Percentiles rank a stretch among this genome's conserved stretches.
phyloP scores from a whole-genome alignment of 1,139 yeast species.

The Yamadazyma diddensiae region DNA sequence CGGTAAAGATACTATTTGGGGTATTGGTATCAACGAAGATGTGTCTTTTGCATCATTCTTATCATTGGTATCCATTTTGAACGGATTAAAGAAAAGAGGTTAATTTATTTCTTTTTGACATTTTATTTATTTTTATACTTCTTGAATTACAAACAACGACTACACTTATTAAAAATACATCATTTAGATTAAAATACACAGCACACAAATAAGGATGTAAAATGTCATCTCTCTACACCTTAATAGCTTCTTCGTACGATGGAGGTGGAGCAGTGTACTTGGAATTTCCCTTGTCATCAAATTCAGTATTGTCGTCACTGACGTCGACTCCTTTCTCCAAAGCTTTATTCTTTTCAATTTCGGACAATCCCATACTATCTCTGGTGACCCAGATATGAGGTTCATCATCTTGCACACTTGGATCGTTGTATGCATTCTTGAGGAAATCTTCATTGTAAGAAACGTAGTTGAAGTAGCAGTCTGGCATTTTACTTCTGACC shows the following conservation, averaged over 20 bases:
- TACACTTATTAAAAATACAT: slow-evolving; percentile 5
- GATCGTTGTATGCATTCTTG: slow-evolving; percentile 61
- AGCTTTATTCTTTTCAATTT: slow-evolving; percentile 58
- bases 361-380: slow-evolving; percentile 69
- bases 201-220: not conserved
- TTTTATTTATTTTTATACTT: not conserved
- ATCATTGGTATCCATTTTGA: slow-evolving; percentile 74
- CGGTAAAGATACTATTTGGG: slow-evolving; percentile 35
- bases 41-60: slow-evolving; percentile 55
- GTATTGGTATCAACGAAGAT: slow-evolving; percentile 46
- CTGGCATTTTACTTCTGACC: slow-evolving; percentile 39
- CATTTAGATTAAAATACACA: slow-evolving; percentile 1
- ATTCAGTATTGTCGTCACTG: slow-evolving; percentile 54
- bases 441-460: slow-evolving; percentile 42
- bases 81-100: slow-evolving; percentile 30
- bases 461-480: slow-evolving; percentile 38
- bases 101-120: not conserved
- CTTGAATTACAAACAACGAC: too few species aligned
- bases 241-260: slow-evolving; percentile 42
- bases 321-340: slow-evolving; percentile 54
- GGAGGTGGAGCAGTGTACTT: slow-evolving; percentile 67
- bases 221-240: slow-evolving; percentile 20
- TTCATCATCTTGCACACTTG: slow-evolving; percentile 56
- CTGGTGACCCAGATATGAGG: slow-evolving; percentile 70
- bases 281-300: slow-evolving; percentile 53